Percentiles rank a stretch among this genome's conserved stretches.
Evolutionary conservation across 2,329 filamentous ascomycete species (phyloP).

Genomic region (Trichophyton schoenleinii): DNA sequence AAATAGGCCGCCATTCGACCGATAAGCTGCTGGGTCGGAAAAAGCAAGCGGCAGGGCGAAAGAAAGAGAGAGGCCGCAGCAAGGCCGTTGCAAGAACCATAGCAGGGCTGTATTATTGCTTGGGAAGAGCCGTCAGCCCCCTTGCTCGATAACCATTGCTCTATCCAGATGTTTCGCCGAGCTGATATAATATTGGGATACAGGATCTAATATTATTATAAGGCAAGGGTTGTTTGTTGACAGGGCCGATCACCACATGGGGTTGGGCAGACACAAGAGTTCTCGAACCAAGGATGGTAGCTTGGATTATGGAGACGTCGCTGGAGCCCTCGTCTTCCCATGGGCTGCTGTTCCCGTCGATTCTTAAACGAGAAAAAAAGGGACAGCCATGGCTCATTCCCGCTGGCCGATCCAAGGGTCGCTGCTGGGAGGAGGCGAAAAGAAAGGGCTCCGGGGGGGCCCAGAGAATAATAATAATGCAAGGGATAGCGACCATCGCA

Average conservation of each 20-base stretch:
- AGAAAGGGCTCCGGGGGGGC: neutral
- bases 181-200: neutral
- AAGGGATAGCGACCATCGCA: neutral
- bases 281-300: neutral
- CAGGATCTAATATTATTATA: neutral
- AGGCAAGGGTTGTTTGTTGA: neutral
- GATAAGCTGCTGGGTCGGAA: neutral
- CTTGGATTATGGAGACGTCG: neutral
- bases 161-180: constrained; percentile 1
- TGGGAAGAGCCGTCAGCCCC: neutral
- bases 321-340: neutral
- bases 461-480: neutral
- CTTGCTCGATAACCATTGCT: neutral
- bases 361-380: too few species aligned
- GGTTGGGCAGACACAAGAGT: neutral
- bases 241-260: neutral
- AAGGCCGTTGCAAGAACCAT: neutral
- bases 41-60: neutral
- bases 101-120: neutral
- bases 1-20: neutral
- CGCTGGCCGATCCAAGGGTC: neutral
- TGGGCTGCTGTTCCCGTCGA: too few species aligned
- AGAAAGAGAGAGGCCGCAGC: neutral
- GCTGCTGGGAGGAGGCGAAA: too few species aligned
- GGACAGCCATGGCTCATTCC: neutral